Percentiles rank a stretch among this genome's conserved stretches.
Conservation (phyloP, 2,329 filamentous ascomycete genomes). For the Aspergillus sp. region DNA sequence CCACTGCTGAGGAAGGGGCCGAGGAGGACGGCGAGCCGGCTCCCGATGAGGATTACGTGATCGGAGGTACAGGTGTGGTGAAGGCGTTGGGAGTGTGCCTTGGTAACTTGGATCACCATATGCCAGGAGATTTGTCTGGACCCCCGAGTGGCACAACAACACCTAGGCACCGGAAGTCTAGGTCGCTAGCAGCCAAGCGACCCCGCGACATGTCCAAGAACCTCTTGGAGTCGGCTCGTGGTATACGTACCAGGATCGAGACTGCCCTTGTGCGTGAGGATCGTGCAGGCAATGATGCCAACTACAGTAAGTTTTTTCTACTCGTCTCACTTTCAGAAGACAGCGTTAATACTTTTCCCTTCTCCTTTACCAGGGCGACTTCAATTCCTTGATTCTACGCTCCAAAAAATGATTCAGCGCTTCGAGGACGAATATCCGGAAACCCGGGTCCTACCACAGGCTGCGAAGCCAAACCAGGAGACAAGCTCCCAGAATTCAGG, state of each 20-base stretch:
- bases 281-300: slow-evolving; percentile 68
- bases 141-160: slow-evolving; percentile 56
- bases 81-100: slow-evolving; percentile 91
- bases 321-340: slow-evolving; percentile 19
- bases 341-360: slow-evolving; percentile 5
- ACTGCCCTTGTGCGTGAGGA: slow-evolving; percentile 77
- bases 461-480: slow-evolving; percentile 22
- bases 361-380: slow-evolving; percentile 60
- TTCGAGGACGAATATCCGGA: slow-evolving; percentile 98
- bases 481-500: slow-evolving; percentile 36
- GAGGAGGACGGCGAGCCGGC: slow-evolving; percentile 67
- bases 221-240: slow-evolving; percentile 79
- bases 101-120: slow-evolving; percentile 68
- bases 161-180: slow-evolving; percentile 53
- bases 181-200: slow-evolving; percentile 56
- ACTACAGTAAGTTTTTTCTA: slow-evolving; percentile 64
- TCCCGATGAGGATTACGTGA: slow-evolving; percentile 91
- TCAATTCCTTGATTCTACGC: slow-evolving; percentile 81
- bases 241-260: slow-evolving; percentile 80
- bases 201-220: slow-evolving; percentile 94
- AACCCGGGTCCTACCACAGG: slow-evolving; percentile 57
- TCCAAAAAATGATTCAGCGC: slow-evolving; percentile 87
- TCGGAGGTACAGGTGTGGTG: slow-evolving; percentile 91
- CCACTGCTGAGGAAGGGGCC: slow-evolving; percentile 50
- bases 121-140: slow-evolving; percentile 38